Evolutionary conservation across 2,329 filamentous ascomycete genomes (phyloP), one percentile per base, ranked within the genome.

Genomic region (Fusarium guadeloupense): DNA sequence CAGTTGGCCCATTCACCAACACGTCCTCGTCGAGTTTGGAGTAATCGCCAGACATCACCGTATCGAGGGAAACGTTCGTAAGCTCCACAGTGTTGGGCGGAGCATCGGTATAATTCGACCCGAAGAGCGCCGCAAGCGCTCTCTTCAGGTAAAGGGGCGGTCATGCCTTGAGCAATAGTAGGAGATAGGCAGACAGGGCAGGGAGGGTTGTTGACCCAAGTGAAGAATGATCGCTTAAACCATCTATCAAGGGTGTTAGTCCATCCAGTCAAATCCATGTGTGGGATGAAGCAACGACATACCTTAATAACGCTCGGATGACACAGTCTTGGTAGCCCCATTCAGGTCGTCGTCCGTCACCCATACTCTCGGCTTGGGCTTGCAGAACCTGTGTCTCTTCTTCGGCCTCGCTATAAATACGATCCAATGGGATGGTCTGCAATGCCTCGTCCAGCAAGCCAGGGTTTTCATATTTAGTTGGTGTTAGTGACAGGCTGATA

Each of bases 261-360:
- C 25, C 39, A 34, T 45, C 41, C 23, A 37, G 17, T 5, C 39
- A 51, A 41, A 17, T 34, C 30, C 28, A 33, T 12, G 25, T 7
- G 20, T 42, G 35, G 30, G 30, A 25, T 34, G 30, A 34, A 33
- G 44, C 21, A 30, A 48, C 39, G 26, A 78, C 87, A 69, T 81
- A 93, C 90, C 88, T 89, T 71, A 98, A 81, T 63, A 98, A 81
- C 58, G 94, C 92, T 66, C 91, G 86, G 71, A 98, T 90, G 50
- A 97, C 92, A 75, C 94, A 99, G 78, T 99, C 95, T 76, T 98
- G 94, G 74, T 98, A 97, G 53, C 93, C 94, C 94, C 94, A 98
- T 80, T 93, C 90, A 2, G 93, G 86, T 74, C 90, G 90, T 65
- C 87, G 84, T 50, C 89, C 91, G 52, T 90, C 87, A 17, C 91